phyloP scores from a whole-genome alignment of 2,329 filamentous ascomycete genomes.

The Ophiocordyceps unilateralis region DNA sequence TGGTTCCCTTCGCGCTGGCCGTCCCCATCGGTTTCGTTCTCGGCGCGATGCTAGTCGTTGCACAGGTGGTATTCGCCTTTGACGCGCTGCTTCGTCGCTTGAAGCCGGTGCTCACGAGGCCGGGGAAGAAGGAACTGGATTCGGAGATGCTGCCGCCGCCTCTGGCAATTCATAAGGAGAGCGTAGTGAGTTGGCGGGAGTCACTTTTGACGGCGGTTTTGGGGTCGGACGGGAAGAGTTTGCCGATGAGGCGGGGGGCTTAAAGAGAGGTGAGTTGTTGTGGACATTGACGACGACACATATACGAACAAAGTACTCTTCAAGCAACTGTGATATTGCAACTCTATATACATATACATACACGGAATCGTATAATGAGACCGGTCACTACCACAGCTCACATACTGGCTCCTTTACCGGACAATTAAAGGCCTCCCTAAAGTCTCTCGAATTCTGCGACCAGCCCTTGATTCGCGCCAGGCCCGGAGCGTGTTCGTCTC shows the following conservation, averaged over 20 bases:
- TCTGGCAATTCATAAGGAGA: neutral
- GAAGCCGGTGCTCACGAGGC: neutral
- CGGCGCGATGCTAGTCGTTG: conserved; percentile 7
- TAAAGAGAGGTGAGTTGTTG: too few relatives aligned
- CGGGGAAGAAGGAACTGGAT: neutral
- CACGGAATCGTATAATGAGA: too few relatives aligned
- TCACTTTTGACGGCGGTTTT: neutral
- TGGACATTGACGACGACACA: too few relatives aligned
- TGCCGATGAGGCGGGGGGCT: neutral
- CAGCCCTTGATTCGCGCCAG: neutral
- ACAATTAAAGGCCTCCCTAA: neutral
- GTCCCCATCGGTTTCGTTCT: conserved; percentile 10
- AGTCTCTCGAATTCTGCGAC: neutral
- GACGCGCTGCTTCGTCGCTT: neutral
- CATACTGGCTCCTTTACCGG: neutral
- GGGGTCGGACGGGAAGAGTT: neutral
- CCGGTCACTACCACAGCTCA: neutral
- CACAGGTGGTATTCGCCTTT: conserved; percentile 4
- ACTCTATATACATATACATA: too few relatives aligned
- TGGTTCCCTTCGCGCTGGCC: conserved; percentile 11
- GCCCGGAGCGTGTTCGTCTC: neutral
- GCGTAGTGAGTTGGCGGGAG: too few relatives aligned
- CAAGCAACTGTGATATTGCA: too few relatives aligned
- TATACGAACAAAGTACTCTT: too few relatives aligned
- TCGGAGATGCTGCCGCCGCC: neutral